Conservation (phyloP, 768 basidiomycete genomes). For the Collybiopsis confluens region DNA sequence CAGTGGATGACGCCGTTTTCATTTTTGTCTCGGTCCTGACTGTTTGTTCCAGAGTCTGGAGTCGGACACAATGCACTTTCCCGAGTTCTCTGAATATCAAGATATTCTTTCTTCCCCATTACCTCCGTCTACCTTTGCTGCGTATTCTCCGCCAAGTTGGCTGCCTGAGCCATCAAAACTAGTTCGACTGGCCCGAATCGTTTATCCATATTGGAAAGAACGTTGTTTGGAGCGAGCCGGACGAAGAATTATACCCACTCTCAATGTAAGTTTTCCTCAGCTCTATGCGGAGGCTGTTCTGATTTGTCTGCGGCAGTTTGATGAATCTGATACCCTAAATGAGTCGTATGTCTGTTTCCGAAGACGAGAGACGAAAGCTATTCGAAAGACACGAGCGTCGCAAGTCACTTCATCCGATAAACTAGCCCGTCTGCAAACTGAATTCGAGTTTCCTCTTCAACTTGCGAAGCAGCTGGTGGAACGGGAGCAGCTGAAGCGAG, state of each 20-base stretch:
- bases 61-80: constrained; percentile 58
- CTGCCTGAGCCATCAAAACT: constrained; percentile 61
- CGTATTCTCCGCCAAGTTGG: constrained; percentile 63
- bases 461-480: constrained; percentile 64
- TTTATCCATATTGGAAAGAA: constrained; percentile 91
- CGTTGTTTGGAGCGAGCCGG: constrained; percentile 78
- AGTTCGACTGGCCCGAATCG: constrained; percentile 60
- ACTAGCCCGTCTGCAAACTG: constrained; percentile 72
- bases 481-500: constrained; percentile 77
- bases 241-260: constrained; percentile 76
- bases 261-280: constrained; percentile 72
- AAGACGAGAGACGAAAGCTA: constrained; percentile 87
- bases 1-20: constrained; percentile 26
- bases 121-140: constrained; percentile 60
- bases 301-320: constrained; percentile 46
- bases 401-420: constrained; percentile 90
- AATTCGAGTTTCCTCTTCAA: constrained; percentile 69
- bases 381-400: constrained; percentile 90
- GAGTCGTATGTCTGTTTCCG: constrained; percentile 98
- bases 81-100: constrained; percentile 70
- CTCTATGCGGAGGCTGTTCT: background rate
- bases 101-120: constrained; percentile 61
- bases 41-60: constrained; percentile 47
- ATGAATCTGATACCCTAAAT: constrained; percentile 84
- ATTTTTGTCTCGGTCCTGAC: background rate